Percentiles rank a stretch among this genome's conserved stretches.
Evolutionary conservation across 1,284 basidiomycete genomes (phyloP).

Genomic region (Boletus smithii): DNA sequence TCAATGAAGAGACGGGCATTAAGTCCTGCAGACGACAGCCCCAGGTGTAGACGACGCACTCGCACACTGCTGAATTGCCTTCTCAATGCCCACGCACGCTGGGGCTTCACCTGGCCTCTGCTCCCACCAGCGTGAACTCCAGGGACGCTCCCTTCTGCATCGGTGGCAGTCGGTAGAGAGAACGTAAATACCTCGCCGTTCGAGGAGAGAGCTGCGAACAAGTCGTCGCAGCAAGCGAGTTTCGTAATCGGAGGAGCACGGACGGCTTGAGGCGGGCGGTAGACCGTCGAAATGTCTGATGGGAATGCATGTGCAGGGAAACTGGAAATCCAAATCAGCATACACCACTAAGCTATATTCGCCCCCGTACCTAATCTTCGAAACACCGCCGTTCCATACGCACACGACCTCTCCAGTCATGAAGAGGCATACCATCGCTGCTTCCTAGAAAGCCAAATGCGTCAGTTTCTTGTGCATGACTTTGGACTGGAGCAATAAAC

Average conservation of each 20-base stretch:
- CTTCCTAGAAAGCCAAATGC: slow-evolving; percentile 51
- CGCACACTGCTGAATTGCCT: slow-evolving; percentile 84
- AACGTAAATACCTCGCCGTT: slow-evolving; percentile 94
- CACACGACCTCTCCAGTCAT: slow-evolving; percentile 78
- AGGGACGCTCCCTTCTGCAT: slow-evolving; percentile 24
- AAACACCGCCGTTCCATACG: slow-evolving; percentile 74
- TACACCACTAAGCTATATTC: slow-evolving; percentile 9
- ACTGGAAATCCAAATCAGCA: slow-evolving; percentile 33
- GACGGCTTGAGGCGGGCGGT: slow-evolving; percentile 73
- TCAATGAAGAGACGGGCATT: background rate
- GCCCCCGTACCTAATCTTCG: slow-evolving; percentile 65
- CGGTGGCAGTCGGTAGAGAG: slow-evolving; percentile 42
- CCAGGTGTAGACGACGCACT: slow-evolving; percentile 37
- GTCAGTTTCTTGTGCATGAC: slow-evolving; percentile 5
- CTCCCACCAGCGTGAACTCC: slow-evolving; percentile 30
- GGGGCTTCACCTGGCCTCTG: slow-evolving; percentile 57
- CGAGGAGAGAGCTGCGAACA: slow-evolving; percentile 82
- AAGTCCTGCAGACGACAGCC: slow-evolving; percentile 1
- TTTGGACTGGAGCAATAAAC: slow-evolving; percentile 26
- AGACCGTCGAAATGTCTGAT: slow-evolving; percentile 64
- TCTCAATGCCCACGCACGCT: slow-evolving; percentile 88
- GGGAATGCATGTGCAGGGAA: slow-evolving; percentile 73
- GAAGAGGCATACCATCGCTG: slow-evolving; percentile 78
- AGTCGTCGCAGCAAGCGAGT: slow-evolving; percentile 77
- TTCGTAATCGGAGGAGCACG: slow-evolving; percentile 75